These are phyloP conservation scores for Aspergillus nidulans DNA, from an alignment of 495 filamentous ascomycete genomes.

Conservation along the genomic window DNA sequence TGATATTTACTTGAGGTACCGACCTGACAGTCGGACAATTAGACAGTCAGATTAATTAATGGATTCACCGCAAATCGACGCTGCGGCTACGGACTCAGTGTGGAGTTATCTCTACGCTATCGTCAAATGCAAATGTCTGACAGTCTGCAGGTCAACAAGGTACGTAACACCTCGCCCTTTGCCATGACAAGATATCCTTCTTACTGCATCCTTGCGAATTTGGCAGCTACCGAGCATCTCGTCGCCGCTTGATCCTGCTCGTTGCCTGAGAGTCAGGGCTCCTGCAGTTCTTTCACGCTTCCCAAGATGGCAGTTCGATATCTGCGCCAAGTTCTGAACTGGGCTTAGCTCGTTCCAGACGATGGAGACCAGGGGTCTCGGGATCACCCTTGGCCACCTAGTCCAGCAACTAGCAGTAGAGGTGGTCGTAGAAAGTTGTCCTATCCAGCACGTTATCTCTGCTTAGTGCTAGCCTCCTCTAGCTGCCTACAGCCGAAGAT, in stretches of 20 bases:
- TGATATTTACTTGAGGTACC: too few relatives aligned
- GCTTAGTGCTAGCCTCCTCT: constrained; percentile 1
- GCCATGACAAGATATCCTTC: neutral
- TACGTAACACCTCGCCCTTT: constrained; percentile 10
- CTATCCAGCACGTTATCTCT: too few relatives aligned
- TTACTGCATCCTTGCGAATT: constrained; percentile 2
- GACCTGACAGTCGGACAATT: too few relatives aligned
- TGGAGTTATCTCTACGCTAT: neutral
- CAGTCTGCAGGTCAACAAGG: constrained; percentile 13
- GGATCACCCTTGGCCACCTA: constrained; percentile 11
- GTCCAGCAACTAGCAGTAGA: neutral
- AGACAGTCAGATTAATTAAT: neutral
- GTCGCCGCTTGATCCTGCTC: constrained; percentile 1
- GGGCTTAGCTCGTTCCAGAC: constrained; percentile 12
- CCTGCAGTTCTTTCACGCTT: neutral
- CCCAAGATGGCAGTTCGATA: constrained; percentile 16
- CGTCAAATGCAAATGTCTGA: neutral
- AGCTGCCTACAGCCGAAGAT: constrained; percentile 1
- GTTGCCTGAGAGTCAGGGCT: neutral
- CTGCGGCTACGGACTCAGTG: neutral
- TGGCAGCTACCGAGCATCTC: constrained; percentile 2
- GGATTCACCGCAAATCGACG: neutral
- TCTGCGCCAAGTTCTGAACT: constrained; percentile 17
- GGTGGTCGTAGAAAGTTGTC: too few relatives aligned
- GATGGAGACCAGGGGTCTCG: constrained; percentile 8